Conservation (phyloP, 345 rosid species). For the Salix exigua region DNA sequence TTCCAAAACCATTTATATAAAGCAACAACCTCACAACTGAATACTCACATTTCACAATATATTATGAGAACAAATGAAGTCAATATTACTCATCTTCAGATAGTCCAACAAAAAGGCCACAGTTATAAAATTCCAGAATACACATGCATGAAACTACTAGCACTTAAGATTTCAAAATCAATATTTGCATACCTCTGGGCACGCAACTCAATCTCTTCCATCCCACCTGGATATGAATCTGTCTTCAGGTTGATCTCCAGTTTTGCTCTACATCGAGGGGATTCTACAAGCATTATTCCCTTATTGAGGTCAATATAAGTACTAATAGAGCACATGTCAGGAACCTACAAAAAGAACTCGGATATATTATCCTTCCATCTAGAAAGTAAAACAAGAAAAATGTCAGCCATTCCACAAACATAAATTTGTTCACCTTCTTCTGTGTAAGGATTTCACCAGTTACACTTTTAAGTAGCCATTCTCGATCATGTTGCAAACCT, state of each 20-base stretch:
- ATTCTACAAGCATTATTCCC: slow-evolving; percentile 53
- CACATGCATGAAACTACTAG: too few relatives aligned
- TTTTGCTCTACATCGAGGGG: slow-evolving; percentile 55
- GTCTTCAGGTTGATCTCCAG: slow-evolving; percentile 54
- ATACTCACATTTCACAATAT: not conserved
- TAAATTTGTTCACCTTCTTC: slow-evolving; percentile 57
- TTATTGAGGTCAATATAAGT: slow-evolving; percentile 61
- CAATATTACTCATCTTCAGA: not conserved
- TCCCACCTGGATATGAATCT: slow-evolving; percentile 30
- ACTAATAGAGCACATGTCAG: slow-evolving; percentile 70
- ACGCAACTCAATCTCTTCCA: slow-evolving; percentile 45
- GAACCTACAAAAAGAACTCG: slow-evolving; percentile 56
- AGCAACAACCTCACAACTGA: not conserved
- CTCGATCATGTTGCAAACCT: slow-evolving; percentile 86
- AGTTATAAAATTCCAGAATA: not conserved
- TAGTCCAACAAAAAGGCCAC: not conserved
- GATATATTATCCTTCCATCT: slow-evolving; percentile 12
- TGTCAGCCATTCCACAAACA: slow-evolving; percentile 1
- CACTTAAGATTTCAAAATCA: not conserved
- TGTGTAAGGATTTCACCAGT: slow-evolving; percentile 81
- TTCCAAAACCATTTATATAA: not conserved
- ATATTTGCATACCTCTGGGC: slow-evolving; percentile 41
- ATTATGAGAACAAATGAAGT: too few relatives aligned
- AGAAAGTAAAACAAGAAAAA: not conserved
- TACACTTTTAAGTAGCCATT: slow-evolving; percentile 76